Evolutionary conservation across 495 filamentous ascomycete species (phyloP), one percentile per base, ranked within the genome.

Genomic region (Cudoniella acicularis): DNA sequence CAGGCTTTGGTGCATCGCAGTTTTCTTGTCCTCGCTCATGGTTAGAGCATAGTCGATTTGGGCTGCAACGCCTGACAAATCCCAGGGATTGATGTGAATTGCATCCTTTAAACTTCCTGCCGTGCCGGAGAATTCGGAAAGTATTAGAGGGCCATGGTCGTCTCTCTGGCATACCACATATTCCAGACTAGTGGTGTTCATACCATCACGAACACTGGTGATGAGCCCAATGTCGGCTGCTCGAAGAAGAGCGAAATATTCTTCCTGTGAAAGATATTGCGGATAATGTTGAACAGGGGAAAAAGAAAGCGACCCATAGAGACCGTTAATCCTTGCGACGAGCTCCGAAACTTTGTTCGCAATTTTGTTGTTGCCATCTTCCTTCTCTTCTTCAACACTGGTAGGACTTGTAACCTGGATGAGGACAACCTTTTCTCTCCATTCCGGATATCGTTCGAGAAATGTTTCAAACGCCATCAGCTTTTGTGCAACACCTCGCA

Each of bases 181-280:
- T 71, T 97, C 92, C 51, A 97, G 72, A 69, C 89, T 92, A 8
- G 92, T 96, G 11, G 92, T 96, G 75, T 97, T 97, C 91, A 97
- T 96, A 54, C 92, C 92, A 70, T 97, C 92, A 43, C 92, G 82
- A 24, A 96, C 90, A 46, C 88, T 92, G 6, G 92, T 96, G 69
- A 96, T 96, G 41, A 97, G 74, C 21, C 91, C 92, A 26, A 96
- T 86, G 70, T 96, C 90, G 9, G 89, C 92, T 3, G 88, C 83
- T 27, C 92, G 86, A 18, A 97, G 78, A 10, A 97, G 81, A 1
- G 92, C 91, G 72, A 96, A 92, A 69, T 97, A 97, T 74, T 97
- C 92, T 57, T 88, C 85, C 53, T 84, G 84, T 24, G 83, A 84
- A 42, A 97, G 79, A 65, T 96, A 96, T 67, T 96, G 92, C 2